These are phyloP conservation scores for Quercus agrifolia DNA, from an alignment of 306 rosid species.

Conservation along the genomic window DNA sequence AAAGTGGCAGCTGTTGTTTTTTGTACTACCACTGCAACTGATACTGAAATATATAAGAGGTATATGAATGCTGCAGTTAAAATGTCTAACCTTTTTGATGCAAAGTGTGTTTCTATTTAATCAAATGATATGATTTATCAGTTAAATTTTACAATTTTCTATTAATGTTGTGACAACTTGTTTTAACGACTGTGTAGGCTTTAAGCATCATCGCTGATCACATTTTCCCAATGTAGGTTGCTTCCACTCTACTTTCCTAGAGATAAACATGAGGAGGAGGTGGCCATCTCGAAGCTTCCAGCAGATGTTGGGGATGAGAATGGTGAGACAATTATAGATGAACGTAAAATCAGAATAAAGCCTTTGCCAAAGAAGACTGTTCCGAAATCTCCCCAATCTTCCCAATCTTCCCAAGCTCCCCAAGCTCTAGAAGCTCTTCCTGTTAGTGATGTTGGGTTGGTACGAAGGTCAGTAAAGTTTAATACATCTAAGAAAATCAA, in stretches of 20 bases:
- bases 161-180: conserved; percentile 8
- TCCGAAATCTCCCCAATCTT: conserved; percentile 48
- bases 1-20: conserved; percentile 82
- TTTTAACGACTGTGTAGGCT: conserved; percentile 11
- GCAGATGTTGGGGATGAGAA: conserved; percentile 99
- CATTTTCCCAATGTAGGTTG: conserved; percentile 48
- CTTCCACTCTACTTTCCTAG: conserved; percentile 98
- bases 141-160: background rate
- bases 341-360: conserved; percentile 95
- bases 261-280: conserved; percentile 91
- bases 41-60: conserved; percentile 98
- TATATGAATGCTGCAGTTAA: conserved; percentile 14
- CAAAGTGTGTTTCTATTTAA: background rate
- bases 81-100: background rate
- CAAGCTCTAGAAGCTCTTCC: conserved; percentile 49
- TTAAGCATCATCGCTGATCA: conserved; percentile 13
- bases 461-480: conserved; percentile 60
- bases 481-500: background rate
- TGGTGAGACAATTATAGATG: conserved; percentile 92
- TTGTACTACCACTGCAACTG: conserved; percentile 74
- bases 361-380: conserved; percentile 70
- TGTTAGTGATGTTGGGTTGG: conserved; percentile 65
- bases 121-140: background rate
- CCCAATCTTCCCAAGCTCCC: conserved; percentile 33
- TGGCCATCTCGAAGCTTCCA: conserved; percentile 85